A percentile compares a stretch with the other conserved stretches of the same genome.
These are phyloP conservation scores for Apiotrichum mycotoxinovorans DNA, from an alignment of 1,284 basidiomycete genomes.

Conservation along the genomic window DNA sequence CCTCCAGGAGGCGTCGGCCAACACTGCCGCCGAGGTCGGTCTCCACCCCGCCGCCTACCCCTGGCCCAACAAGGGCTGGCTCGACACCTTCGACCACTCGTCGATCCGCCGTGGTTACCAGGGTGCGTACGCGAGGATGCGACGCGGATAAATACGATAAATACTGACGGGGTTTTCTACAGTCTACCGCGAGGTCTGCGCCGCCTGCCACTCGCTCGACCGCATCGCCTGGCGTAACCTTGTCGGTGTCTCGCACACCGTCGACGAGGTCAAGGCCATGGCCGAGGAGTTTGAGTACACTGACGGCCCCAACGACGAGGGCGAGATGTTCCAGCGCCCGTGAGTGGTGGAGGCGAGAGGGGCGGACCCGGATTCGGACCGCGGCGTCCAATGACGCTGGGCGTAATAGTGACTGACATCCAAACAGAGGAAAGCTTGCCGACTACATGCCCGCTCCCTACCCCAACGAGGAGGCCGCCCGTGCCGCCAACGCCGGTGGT, in stretches of 20 bases:
- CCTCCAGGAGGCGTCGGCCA: constrained; percentile 80
- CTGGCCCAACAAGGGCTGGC: constrained; percentile 81
- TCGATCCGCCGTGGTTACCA: constrained; percentile 94
- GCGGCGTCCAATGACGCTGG: background rate
- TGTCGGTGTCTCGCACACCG: constrained; percentile 95
- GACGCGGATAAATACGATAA: background rate
- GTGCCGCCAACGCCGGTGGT: constrained; percentile 82
- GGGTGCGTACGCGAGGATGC: constrained; percentile 30
- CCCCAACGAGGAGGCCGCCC: constrained; percentile 96
- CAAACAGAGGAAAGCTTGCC: constrained; percentile 55
- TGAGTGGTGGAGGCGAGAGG: constrained; percentile 55
- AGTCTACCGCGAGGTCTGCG: constrained; percentile 98
- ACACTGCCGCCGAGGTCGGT: constrained; percentile 86
- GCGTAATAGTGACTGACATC: constrained; percentile 2
- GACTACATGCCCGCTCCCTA: constrained; percentile 97
- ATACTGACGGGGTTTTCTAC: constrained; percentile 10
- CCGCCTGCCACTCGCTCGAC: constrained; percentile 97
- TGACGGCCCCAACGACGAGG: constrained; percentile 91
- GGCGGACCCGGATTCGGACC: background rate
- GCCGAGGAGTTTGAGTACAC: constrained; percentile 96
- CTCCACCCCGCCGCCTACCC: constrained; percentile 85
- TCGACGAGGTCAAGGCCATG: constrained; percentile 84
- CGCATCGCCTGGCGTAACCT: constrained; percentile 99
- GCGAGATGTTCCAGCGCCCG: constrained; percentile 98
- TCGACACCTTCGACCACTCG: constrained; percentile 94